Evolutionary conservation across 2,329 filamentous ascomycete genomes (phyloP).

Genomic region (Stemphylium vesicarium): DNA sequence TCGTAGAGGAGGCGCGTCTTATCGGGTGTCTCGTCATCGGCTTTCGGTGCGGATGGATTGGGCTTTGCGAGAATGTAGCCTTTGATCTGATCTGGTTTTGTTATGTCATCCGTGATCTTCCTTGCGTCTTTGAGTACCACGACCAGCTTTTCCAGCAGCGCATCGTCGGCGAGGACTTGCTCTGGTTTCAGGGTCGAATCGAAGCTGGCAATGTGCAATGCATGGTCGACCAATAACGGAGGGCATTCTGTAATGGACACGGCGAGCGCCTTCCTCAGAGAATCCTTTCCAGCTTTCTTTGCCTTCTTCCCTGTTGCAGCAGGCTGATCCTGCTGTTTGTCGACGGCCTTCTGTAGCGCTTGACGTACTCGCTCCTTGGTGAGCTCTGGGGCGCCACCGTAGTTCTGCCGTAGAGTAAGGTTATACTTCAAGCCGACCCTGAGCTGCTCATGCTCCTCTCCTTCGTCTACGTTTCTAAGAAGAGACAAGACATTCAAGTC

Average conservation of each 20-base stretch:
- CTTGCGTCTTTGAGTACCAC: constrained; percentile 73
- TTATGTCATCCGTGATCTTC: constrained; percentile 72
- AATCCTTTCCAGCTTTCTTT: constrained; percentile 75
- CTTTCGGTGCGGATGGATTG: constrained; percentile 42
- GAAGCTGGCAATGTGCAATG: constrained; percentile 72
- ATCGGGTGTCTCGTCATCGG: constrained; percentile 52
- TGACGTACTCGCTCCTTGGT: constrained; percentile 74
- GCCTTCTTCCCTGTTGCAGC: constrained; percentile 67
- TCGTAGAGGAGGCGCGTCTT: constrained; percentile 72
- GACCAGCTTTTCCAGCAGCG: constrained; percentile 70
- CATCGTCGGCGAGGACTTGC: constrained; percentile 71
- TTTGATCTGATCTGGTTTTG: constrained; percentile 67
- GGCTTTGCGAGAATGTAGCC: constrained; percentile 88
- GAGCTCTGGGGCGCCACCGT: constrained; percentile 73
- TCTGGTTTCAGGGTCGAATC: constrained; percentile 71
- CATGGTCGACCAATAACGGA: constrained; percentile 86
- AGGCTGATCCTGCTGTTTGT: constrained; percentile 61
- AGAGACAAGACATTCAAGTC: constrained; percentile 83
- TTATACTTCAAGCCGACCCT: constrained; percentile 79
- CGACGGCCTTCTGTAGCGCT: constrained; percentile 71
- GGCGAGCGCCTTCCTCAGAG: constrained; percentile 79
- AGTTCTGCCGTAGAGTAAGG: constrained; percentile 84
- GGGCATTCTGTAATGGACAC: constrained; percentile 87
- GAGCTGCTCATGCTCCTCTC: constrained; percentile 83
- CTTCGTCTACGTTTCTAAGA: constrained; percentile 78